These are phyloP conservation scores for Picea glauca DNA, from an alignment of 75 land plant species.

Conservation along the genomic window DNA sequence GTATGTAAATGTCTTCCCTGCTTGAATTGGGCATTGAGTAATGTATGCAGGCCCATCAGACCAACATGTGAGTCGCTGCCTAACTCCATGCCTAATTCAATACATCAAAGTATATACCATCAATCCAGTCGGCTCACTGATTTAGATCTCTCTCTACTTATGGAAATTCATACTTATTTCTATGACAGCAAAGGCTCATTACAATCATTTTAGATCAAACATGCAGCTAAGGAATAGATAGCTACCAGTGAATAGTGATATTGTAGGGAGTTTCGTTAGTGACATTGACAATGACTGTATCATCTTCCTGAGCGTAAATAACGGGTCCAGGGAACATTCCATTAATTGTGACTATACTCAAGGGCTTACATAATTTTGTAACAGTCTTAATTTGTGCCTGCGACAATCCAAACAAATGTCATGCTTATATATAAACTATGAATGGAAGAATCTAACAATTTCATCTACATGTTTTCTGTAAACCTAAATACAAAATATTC, in stretches of 20 bases:
- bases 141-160: too few species aligned
- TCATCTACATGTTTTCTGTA: too few species aligned
- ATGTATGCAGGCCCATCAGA: conserved; percentile 52
- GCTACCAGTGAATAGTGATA: conserved; percentile 45
- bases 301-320: conserved; percentile 42
- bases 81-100: conserved; percentile 49
- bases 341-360: conserved; percentile 42
- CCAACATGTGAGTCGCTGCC: conserved; percentile 41
- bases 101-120: not conserved
- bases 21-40: conserved; percentile 59
- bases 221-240: not conserved
- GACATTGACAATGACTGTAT: conserved; percentile 40
- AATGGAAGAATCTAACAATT: too few species aligned
- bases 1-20: conserved; percentile 36
- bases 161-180: too few species aligned
- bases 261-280: conserved; percentile 37
- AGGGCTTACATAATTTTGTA: conserved; percentile 30
- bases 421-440: too few species aligned
- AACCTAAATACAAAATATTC: too few species aligned
- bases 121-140: too few species aligned
- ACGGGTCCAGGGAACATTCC: conserved; percentile 55
- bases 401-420: not conserved
- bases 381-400: conserved; percentile 24
- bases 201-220: not conserved
- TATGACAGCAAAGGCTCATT: too few species aligned